Conservation (phyloP, 179 eudicot species). For the Pouteria campechiana region DNA sequence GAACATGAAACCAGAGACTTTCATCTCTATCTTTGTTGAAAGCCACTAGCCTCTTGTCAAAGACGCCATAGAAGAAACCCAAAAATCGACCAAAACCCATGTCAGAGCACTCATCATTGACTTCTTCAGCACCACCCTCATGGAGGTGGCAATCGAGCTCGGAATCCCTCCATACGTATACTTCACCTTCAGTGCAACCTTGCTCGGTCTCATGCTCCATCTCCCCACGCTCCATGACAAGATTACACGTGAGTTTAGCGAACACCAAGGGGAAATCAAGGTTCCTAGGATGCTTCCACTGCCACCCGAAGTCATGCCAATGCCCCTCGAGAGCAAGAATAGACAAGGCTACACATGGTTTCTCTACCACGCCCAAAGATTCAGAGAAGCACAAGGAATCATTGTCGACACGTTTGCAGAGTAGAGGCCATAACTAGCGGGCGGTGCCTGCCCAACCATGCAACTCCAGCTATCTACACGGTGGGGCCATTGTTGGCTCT, state of each 20-base stretch:
- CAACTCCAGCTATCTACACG: constrained; percentile 23
- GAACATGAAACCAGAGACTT: background rate
- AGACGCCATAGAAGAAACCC: background rate
- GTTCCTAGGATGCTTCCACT: constrained; percentile 4
- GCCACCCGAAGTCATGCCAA: constrained; percentile 3
- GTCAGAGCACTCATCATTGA: constrained; percentile 14
- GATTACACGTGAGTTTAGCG: background rate
- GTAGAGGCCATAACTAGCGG: constrained; percentile 15
- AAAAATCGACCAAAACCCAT: background rate
- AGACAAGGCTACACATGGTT: constrained; percentile 1
- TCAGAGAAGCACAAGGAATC: constrained; percentile 27
- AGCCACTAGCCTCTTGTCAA: background rate
- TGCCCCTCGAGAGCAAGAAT: constrained; percentile 6
- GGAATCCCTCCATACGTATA: constrained; percentile 17
- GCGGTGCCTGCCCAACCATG: constrained; percentile 1
- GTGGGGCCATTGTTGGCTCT: constrained; percentile 45
- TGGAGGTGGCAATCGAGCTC: constrained; percentile 9
- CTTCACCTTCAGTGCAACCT: constrained; percentile 9
- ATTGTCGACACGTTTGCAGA: constrained; percentile 38
- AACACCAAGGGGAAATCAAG: background rate
- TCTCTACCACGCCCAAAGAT: background rate
- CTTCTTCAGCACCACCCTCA: constrained; percentile 9
- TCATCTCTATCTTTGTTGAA: background rate
- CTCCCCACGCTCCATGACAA: constrained; percentile 2
- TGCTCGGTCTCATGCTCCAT: constrained; percentile 7